These are phyloP conservation scores for Penstemon newberryi DNA, from an alignment of 257 asterid genomes.

Conservation along the genomic window DNA sequence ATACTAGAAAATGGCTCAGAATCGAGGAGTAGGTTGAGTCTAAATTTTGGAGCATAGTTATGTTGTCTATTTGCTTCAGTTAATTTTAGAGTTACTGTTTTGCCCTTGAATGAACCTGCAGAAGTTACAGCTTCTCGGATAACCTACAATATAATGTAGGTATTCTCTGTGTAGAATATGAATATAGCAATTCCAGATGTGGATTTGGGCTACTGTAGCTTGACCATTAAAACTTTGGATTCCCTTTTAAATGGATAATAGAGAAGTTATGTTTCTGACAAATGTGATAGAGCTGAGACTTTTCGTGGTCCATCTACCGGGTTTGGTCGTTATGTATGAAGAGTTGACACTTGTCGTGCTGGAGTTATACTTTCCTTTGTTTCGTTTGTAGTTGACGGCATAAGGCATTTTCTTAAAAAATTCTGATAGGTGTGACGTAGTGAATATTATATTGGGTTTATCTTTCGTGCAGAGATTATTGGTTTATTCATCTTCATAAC, in stretches of 20 bases:
- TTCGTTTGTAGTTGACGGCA: too few species aligned
- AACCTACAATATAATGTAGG: background rate
- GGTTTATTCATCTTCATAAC: too few species aligned
- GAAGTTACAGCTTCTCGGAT: background rate
- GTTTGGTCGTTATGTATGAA: too few species aligned
- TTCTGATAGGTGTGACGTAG: background rate
- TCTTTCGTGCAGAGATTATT: background rate
- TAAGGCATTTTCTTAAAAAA: background rate
- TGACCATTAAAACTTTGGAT: background rate
- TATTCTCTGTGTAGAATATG: background rate
- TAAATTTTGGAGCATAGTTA: background rate
- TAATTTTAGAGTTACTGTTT: background rate
- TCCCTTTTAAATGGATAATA: background rate
- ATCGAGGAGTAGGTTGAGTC: background rate
- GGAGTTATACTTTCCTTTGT: too few species aligned
- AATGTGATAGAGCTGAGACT: too few species aligned
- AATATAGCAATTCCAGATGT: background rate
- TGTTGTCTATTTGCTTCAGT: background rate
- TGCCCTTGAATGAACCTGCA: background rate
- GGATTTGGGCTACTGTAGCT: background rate
- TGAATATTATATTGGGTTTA: background rate
- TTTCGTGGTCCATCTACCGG: too few species aligned
- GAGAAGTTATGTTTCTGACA: background rate
- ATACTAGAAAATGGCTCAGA: background rate
- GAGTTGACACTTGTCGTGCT: too few species aligned